Evolutionary conservation across 1,284 basidiomycete genomes (phyloP).

Genomic region (Ceratobasidium sp.): DNA sequence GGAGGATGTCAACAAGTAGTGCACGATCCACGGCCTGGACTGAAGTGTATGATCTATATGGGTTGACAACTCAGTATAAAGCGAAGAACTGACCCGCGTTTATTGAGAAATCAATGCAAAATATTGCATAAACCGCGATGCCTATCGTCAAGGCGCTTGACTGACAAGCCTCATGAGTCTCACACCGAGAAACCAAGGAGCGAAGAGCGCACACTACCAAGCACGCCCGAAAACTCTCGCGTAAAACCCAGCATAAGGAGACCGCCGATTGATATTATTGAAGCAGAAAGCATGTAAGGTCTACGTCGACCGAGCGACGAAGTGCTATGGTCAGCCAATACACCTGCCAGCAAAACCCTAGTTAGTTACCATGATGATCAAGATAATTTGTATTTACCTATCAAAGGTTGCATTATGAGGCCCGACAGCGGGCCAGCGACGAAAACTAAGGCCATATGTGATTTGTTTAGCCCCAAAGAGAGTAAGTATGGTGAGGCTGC

Average conservation of each 20-base stretch:
- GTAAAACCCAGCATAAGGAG: slow-evolving; percentile 92
- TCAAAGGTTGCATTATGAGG: slow-evolving; percentile 91
- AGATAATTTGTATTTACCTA: slow-evolving; percentile 63
- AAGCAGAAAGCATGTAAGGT: slow-evolving; percentile 86
- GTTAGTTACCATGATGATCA: not conserved
- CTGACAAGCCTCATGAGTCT: no score
- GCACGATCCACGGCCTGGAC: slow-evolving; percentile 83
- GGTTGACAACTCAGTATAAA: no score
- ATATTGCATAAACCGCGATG: slow-evolving; percentile 89
- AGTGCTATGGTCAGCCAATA: slow-evolving; percentile 89
- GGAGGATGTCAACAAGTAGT: slow-evolving; percentile 64
- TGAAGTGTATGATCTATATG: slow-evolving; percentile 51
- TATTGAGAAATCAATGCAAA: slow-evolving; percentile 92
- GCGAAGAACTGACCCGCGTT: slow-evolving; percentile 77
- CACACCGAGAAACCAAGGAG: no score
- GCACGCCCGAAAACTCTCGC: slow-evolving; percentile 69
- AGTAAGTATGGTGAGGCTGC: slow-evolving; percentile 88
- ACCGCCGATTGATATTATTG: slow-evolving; percentile 73
- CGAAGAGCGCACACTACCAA: no score
- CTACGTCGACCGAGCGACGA: slow-evolving; percentile 87
- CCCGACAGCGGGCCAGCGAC: slow-evolving; percentile 94
- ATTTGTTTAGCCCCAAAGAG: slow-evolving; percentile 89
- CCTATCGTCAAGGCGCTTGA: slow-evolving; percentile 66
- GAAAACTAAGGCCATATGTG: slow-evolving; percentile 93
- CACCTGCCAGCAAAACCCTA: slow-evolving; percentile 60